Evolutionary conservation across 768 basidiomycete genomes (phyloP).

Genomic region (Dioszegia hungarica): DNA sequence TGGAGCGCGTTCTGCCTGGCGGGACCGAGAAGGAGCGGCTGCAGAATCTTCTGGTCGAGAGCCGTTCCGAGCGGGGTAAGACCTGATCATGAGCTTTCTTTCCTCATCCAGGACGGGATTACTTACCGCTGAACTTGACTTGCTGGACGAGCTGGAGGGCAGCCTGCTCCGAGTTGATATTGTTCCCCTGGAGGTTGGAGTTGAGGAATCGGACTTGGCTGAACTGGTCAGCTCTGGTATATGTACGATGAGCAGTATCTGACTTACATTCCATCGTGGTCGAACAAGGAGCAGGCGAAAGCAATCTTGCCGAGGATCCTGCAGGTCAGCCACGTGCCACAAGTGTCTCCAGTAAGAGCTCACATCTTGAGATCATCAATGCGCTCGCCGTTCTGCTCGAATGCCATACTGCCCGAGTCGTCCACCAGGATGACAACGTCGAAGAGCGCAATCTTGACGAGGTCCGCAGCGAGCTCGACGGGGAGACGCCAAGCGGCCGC

Average conservation of each 20-base stretch:
- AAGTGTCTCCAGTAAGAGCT: background rate
- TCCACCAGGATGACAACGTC: constrained; percentile 47
- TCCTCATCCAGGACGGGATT: background rate
- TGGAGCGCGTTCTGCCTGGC: constrained; percentile 40
- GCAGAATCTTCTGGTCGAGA: constrained; percentile 50
- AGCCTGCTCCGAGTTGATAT: constrained; percentile 45
- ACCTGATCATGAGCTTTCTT: constrained; percentile 18
- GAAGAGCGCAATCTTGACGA: constrained; percentile 48
- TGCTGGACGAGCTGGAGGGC: constrained; percentile 44
- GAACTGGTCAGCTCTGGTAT: background rate
- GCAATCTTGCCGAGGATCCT: constrained; percentile 47
- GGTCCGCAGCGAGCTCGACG: constrained; percentile 50
- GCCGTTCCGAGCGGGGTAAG: constrained; percentile 46
- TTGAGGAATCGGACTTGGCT: constrained; percentile 51
- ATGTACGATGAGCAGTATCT: background rate
- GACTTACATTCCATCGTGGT: constrained; percentile 50
- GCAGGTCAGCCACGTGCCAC: constrained; percentile 11
- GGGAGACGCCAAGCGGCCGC: constrained; percentile 48
- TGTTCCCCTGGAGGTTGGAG: constrained; percentile 48
- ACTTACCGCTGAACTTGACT: constrained; percentile 47
- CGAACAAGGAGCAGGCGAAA: constrained; percentile 46
- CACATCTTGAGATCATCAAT: constrained; percentile 51
- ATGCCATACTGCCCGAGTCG: constrained; percentile 45
- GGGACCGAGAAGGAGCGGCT: constrained; percentile 50
- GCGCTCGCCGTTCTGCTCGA: constrained; percentile 51